Evolutionary conservation across 2,329 filamentous ascomycete genomes (phyloP).

Genomic region (Alternaria triticina): DNA sequence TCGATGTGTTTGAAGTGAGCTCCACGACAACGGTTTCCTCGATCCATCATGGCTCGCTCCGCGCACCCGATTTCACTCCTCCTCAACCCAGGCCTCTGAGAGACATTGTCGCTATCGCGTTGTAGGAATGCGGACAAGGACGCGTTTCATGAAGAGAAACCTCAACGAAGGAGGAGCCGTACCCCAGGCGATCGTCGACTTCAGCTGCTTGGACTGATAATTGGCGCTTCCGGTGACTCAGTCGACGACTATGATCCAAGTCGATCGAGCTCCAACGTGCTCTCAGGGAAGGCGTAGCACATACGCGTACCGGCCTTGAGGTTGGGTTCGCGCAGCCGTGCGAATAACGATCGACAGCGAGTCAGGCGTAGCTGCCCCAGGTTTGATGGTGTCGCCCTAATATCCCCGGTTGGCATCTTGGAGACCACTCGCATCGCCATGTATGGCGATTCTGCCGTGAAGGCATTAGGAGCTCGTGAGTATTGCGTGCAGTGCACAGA

Average conservation of each 20-base stretch:
- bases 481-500: background rate
- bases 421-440: background rate
- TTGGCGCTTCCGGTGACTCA: background rate
- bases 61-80: background rate
- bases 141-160: background rate
- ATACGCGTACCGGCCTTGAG: background rate
- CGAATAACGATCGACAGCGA: background rate
- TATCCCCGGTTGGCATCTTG: too few species aligned
- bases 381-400: background rate
- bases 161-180: background rate
- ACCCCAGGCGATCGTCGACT: background rate
- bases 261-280: background rate
- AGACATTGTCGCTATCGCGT: background rate
- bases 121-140: background rate
- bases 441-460: background rate
- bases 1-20: background rate
- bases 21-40: background rate
- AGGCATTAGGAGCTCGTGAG: background rate
- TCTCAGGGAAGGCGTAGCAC: background rate
- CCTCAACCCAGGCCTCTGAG: too few species aligned
- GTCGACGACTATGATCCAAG: background rate
- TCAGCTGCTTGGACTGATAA: background rate
- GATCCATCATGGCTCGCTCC: background rate
- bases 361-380: background rate
- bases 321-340: background rate